Percentiles rank a stretch among this genome's conserved stretches.
phyloP scores from a whole-genome alignment of 163 green algal species.

The Scenedesmus sp. region DNA sequence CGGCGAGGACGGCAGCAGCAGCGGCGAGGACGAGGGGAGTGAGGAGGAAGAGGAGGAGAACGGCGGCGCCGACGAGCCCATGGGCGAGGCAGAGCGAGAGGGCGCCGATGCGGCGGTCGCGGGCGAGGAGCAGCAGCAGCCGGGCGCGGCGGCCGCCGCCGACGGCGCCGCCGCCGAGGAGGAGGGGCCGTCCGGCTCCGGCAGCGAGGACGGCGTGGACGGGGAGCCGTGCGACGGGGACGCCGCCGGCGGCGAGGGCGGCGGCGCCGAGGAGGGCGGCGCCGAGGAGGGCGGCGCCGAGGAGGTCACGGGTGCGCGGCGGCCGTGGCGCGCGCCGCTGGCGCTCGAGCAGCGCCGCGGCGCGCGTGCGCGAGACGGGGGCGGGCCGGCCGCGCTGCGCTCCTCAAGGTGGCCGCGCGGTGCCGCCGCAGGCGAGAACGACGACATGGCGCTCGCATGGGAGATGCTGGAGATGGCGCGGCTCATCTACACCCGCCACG shows the following conservation, averaged over 20 bases:
- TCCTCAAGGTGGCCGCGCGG: too few species aligned
- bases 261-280: not conserved
- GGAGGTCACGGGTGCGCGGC: not conserved
- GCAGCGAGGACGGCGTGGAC: too few species aligned
- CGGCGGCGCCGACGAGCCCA: not conserved
- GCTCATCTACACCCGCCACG: constrained; percentile 38
- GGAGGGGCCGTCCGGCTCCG: too few species aligned
- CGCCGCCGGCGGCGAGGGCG: not conserved
- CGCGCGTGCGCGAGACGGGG: too few species aligned
- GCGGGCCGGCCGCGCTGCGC: too few species aligned
- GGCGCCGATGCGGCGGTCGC: not conserved
- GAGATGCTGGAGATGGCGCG: constrained; percentile 58
- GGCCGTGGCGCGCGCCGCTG: not conserved
- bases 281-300: not conserved
- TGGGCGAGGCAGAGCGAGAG: not conserved
- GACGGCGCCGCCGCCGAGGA: too few species aligned
- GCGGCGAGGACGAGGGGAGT: not conserved
- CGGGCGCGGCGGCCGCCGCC: not conserved
- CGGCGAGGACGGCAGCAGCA: not conserved
- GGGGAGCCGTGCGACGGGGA: too few species aligned
- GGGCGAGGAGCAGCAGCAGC: not conserved
- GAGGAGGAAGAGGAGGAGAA: not conserved
- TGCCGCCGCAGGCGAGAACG: constrained; percentile 31
- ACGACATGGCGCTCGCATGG: constrained; percentile 59
- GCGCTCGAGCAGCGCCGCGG: too few species aligned